Evolutionary conservation across 768 basidiomycete genomes (phyloP).

Genomic region (Melanogaster broomeanus): DNA sequence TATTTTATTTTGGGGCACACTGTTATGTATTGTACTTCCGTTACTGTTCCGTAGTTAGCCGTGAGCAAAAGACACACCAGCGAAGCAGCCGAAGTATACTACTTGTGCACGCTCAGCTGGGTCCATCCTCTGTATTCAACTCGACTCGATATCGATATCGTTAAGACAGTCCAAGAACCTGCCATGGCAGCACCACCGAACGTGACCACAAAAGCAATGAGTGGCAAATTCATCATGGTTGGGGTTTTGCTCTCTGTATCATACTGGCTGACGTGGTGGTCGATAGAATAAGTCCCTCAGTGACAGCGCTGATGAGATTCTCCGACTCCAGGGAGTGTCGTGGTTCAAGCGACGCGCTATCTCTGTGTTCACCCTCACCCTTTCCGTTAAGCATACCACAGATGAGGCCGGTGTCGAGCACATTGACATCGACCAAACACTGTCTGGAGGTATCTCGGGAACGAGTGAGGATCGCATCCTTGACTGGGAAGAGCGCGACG

Average conservation of each 20-base stretch:
- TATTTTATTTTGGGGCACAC: no score
- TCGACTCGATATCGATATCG: no score
- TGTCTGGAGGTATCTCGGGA: conserved; percentile 62
- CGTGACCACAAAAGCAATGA: conserved; percentile 59
- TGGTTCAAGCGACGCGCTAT: conserved; percentile 75
- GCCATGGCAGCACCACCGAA: conserved; percentile 67
- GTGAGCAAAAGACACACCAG: no score
- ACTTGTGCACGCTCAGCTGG: no score
- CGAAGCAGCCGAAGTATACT: no score
- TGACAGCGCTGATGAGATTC: conserved; percentile 61
- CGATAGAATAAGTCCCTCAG: conserved; percentile 69
- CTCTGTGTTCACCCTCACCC: conserved; percentile 53
- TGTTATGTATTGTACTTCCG: no score
- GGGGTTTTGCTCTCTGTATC: conserved; percentile 3
- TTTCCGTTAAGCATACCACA: conserved; percentile 64
- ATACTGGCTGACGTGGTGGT: conserved; percentile 1
- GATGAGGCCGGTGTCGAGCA: conserved; percentile 60
- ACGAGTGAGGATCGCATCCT: conserved; percentile 59
- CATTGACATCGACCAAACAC: conserved; percentile 65
- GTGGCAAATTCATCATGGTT: conserved; percentile 67
- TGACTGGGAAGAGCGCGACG: conserved; percentile 52
- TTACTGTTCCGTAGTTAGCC: no score
- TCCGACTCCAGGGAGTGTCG: conserved; percentile 68
- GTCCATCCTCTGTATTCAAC: background rate
- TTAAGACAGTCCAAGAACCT: no score